These are phyloP conservation scores for Blepharisma japonicum DNA, from an alignment of 73 alveolate species.

Conservation along the genomic window DNA sequence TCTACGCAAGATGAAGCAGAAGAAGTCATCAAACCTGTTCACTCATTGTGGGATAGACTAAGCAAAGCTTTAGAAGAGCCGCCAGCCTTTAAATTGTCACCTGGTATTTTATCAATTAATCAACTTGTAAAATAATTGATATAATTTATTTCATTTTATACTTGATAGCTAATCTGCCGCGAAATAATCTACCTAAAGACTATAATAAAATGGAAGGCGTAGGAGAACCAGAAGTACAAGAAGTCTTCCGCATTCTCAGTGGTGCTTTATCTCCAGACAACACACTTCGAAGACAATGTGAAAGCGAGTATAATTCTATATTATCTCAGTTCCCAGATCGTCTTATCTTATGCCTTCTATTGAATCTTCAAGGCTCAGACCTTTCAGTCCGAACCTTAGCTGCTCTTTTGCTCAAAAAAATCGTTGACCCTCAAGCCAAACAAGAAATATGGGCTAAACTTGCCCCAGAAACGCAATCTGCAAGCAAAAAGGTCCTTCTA, in stretches of 20 bases:
- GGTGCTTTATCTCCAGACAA: not conserved
- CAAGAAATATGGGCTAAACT: not conserved
- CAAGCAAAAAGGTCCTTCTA: not conserved
- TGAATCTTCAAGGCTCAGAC: not conserved
- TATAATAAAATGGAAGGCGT: conserved; percentile 18
- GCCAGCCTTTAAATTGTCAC: too few species aligned
- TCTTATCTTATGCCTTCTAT: conserved; percentile 6
- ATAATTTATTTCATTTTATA: too few species aligned
- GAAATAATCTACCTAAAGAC: too few species aligned
- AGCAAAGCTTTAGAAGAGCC: too few species aligned
- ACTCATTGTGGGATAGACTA: too few species aligned
- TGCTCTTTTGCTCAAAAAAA: conserved; percentile 15
- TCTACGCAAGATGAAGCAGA: too few species aligned
- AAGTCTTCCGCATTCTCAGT: not conserved
- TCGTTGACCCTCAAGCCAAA: not conserved
- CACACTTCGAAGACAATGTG: not conserved
- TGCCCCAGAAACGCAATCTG: not conserved
- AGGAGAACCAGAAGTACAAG: conserved; percentile 5
- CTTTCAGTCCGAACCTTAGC: not conserved
- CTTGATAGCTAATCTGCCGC: too few species aligned
- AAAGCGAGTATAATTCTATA: not conserved
- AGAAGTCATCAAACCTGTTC: too few species aligned
- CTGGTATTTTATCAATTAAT: too few species aligned
- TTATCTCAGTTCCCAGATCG: conserved; percentile 8
- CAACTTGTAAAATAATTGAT: too few species aligned